Evolutionary conservation across 2,329 filamentous ascomycete species (phyloP).

Genomic region (Pseudocercospora ulei): DNA sequence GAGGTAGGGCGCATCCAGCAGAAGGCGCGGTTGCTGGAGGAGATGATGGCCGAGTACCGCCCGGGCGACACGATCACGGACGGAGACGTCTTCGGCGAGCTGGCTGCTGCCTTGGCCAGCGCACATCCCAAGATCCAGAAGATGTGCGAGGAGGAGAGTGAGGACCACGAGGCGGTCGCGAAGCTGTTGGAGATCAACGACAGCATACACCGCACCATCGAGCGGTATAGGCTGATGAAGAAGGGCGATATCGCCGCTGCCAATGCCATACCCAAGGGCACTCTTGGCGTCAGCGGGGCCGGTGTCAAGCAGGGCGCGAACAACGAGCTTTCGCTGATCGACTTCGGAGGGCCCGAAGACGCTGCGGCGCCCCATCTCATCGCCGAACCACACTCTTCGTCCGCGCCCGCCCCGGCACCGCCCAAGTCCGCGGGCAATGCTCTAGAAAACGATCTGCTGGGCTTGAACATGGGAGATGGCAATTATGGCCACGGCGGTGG

Average conservation of each 20-base stretch:
- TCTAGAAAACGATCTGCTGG: conserved; percentile 82
- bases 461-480: conserved; percentile 67
- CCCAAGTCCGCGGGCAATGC: conserved; percentile 50
- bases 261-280: conserved; percentile 72
- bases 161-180: conserved; percentile 89
- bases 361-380: conserved; percentile 7
- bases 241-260: conserved; percentile 83
- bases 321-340: conserved; percentile 84
- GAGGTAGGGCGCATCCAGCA: conserved; percentile 92
- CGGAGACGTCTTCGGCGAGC: conserved; percentile 65
- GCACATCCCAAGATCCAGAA: conserved; percentile 98
- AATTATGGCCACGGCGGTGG: conserved; percentile 65
- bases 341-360: conserved; percentile 64
- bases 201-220: conserved; percentile 92
- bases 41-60: conserved; percentile 77
- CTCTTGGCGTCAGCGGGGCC: conserved; percentile 56
- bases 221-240: conserved; percentile 91
- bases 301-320: conserved; percentile 56
- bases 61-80: conserved; percentile 68
- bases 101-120: conserved; percentile 77
- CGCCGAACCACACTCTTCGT: conserved; percentile 28
- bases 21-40: conserved; percentile 83
- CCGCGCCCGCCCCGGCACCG: conserved; percentile 36
- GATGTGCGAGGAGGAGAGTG: conserved; percentile 98
- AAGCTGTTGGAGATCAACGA: conserved; percentile 97